Evolutionary conservation across 257 asterid genomes (phyloP).

Genomic region (Jaltomata sinuosa): DNA sequence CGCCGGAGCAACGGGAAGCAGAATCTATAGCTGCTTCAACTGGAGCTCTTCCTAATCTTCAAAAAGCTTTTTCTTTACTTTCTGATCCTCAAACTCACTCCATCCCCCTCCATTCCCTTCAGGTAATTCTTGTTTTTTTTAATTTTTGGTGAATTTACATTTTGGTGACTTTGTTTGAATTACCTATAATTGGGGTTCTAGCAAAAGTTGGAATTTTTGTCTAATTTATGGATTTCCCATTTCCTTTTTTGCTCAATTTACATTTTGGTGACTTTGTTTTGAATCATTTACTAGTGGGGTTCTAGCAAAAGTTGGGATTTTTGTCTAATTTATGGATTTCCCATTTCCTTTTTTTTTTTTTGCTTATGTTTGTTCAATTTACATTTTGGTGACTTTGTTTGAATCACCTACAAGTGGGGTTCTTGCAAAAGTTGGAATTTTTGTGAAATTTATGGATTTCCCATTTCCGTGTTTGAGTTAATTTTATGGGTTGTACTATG

Average conservation of each 20-base stretch:
- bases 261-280: background rate
- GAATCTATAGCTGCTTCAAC: slow-evolving; percentile 79
- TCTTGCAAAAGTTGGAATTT: background rate
- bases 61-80: slow-evolving; percentile 53
- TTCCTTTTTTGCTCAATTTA: background rate
- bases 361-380: background rate
- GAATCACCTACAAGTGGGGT: background rate
- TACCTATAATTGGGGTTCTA: background rate
- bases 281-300: background rate
- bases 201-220: background rate
- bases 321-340: too few relatives aligned
- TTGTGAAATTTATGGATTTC: background rate
- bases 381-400: background rate
- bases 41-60: slow-evolving; percentile 68
- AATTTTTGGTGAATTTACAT: background rate
- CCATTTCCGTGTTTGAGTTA: background rate
- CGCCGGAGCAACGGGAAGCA: slow-evolving; percentile 60
- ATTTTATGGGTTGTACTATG: background rate
- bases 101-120: slow-evolving; percentile 50
- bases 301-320: background rate
- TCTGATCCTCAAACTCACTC: slow-evolving; percentile 58
- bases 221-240: too few relatives aligned
- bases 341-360: too few relatives aligned
- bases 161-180: background rate
- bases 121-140: slow-evolving; percentile 24